Evolutionary conservation across 163 green algal genomes (phyloP), one percentile per base, ranked within the genome.

Genomic region (Chlorella variabilis): DNA sequence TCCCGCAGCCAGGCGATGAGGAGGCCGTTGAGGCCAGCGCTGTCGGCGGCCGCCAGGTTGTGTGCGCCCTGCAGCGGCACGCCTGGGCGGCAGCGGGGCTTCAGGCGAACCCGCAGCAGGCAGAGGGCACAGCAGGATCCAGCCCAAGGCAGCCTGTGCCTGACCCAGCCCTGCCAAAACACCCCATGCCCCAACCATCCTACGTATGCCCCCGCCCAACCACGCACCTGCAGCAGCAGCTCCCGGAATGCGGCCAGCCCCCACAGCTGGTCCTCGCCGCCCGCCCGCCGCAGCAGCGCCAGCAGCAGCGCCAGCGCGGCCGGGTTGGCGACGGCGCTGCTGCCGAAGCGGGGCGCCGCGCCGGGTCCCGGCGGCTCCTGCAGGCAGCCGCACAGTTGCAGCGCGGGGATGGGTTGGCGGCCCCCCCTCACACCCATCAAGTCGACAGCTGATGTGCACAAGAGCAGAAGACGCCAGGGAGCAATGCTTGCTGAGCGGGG

Each of bases 11-110:
- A 91, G 20, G 49, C 68, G 31, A 91, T 87, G 18, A 88, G 79
- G 1, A 84, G 48, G 9, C 62, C 61, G 67, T 87, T 88, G 31
- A 91, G 38, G 33, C 82, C 82, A 15, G 79, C 67, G n/a, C 75
- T 48, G 29, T 89, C 79, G 48, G 78, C 84, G 0, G 87, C 87
- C 13, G 76, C 75, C 36, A 89, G 59, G 66, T 91, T 91, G 48
- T 68, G 77, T 71, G 38, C 59, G 2, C 75, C 58, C 41, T 80
- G 71, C 66, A 58, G 34, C 63, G 48, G 7, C 2, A n/a, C 31
- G 36, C 11, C 2, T n/a, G 15, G 3, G 4, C 31, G 4, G 58
- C 23, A 31, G 58, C 20, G n/a, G n/a, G n/a, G n/a, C n/a, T n/a
- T n/a, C n/a, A n/a, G n/a, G n/a, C n/a, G n/a, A n/a, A n/a, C n/a